Evolutionary conservation across 306 rosid genomes (phyloP), one percentile per base, ranked within the genome.

Genomic region (Casuarina glauca): DNA sequence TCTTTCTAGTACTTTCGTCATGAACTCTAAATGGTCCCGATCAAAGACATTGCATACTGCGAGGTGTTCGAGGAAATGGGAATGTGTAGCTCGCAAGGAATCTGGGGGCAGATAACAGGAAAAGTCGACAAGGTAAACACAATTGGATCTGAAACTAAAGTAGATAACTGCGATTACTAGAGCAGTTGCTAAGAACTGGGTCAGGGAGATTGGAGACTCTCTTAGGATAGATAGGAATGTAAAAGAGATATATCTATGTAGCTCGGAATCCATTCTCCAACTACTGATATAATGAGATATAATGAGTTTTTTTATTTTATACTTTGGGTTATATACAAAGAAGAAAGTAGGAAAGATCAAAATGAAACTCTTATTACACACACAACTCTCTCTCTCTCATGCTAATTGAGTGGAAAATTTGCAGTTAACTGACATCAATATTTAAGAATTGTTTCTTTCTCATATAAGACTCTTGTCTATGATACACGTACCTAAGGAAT

Each of bases 81-180:
- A 66, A 13, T 43, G 55, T n/a, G 89, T 76, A 16, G 82, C 15
- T 46, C 91, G 63, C 49, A 89, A 72, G 81, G 74, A 20, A 62
- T 76, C 74, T 0, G 93, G 92, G 39, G 96, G 96, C 43, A 77
- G 49, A 67, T 90, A 90, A 60, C 92, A 87, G 51, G 76, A 75
- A 71, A 82, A 90, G 72, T 92, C 90, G 78, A 92, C 4, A 67
- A 93, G 93, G 85, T 93, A 93, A 41, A 86, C 63, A 49, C 72
- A 68, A 2, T 26, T 80, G 26, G 83, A 64, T 80, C 57, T 84
- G 66, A 80, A 79, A 58, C n/a, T 63, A 5, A 86, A 52, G 60
- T 20, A 85, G 80, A 87, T 69, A 49, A 78, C 41, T 55, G 79
- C 52, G 79, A 82, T 58, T 69, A 80, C 62, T 41, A 83, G 54